Percentiles rank a stretch among this genome's conserved stretches.
These are phyloP conservation scores for Coniochaeta sp. DNA, from an alignment of 2,329 filamentous ascomycete species.

Conservation along the genomic window DNA sequence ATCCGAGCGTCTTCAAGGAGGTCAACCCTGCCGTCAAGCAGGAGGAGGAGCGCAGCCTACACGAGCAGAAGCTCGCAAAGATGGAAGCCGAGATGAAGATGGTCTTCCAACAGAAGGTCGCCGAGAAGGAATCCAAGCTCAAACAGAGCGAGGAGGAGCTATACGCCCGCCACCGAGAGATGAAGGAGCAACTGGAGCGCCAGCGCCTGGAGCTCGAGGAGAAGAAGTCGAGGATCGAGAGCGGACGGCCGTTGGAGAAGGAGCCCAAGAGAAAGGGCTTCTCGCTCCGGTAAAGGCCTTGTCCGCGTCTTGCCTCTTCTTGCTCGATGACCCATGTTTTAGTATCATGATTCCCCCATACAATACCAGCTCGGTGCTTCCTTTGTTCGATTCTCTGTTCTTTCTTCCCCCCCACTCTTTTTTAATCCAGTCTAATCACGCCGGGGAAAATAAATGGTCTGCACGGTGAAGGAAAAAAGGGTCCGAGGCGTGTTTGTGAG, in stretches of 20 bases:
- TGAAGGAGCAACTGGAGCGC: constrained; percentile 98
- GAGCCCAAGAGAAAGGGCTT: constrained; percentile 99
- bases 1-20: constrained; percentile 99
- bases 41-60: constrained; percentile 93
- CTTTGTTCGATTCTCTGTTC: constrained; percentile 39
- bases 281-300: constrained; percentile 80
- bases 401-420: constrained; percentile 24
- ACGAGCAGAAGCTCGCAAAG: constrained; percentile 99
- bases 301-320: constrained; percentile 8
- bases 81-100: constrained; percentile 99
- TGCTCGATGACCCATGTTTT: constrained; percentile 43
- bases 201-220: constrained; percentile 94
- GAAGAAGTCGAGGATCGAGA: constrained; percentile 95
- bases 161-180: constrained; percentile 95
- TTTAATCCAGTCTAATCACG: constrained; percentile 40
- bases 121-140: constrained; percentile 98
- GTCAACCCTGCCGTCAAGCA: constrained; percentile 99
- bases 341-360: constrained; percentile 51
- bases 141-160: constrained; percentile 99
- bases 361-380: constrained; percentile 51
- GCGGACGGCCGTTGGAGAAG: constrained; percentile 90
- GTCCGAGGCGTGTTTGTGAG: constrained; percentile 6
- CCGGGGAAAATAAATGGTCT: constrained; percentile 21
- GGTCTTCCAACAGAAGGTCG: constrained; percentile 99
- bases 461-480: constrained; percentile 13